Conservation (phyloP, 192 early-diverging fungal genomes). For the Lunasporangiospora selenospora region DNA sequence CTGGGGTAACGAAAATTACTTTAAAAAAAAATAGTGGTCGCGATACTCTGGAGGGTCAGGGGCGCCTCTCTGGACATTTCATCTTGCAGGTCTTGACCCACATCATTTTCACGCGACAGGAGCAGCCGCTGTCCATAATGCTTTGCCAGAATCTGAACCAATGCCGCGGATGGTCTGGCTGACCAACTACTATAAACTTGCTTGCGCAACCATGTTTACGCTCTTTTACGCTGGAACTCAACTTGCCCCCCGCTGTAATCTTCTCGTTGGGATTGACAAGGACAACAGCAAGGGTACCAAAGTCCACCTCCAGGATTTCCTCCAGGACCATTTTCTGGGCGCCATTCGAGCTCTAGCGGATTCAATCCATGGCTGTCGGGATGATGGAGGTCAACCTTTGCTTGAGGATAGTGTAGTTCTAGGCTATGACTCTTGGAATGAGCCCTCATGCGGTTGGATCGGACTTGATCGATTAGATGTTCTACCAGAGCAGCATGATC, state of each 20-base stretch:
- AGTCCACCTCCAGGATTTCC: constrained; percentile 58
- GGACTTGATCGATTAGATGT: constrained; percentile 43
- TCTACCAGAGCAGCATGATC: constrained; percentile 47
- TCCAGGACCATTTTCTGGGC: constrained; percentile 55
- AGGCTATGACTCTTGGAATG: constrained; percentile 66
- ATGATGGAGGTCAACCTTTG: constrained; percentile 9
- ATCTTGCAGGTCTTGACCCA: constrained; percentile 55
- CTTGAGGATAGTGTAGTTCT: constrained; percentile 52
- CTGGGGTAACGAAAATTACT: too few species aligned
- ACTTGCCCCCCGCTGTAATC: constrained; percentile 53
- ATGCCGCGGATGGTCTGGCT: constrained; percentile 64
- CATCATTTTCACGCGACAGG: constrained; percentile 49
- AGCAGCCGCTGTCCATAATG: constrained; percentile 60
- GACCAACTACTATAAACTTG: constrained; percentile 62
- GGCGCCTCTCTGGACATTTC: constrained; percentile 61
- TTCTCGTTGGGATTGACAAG: too few species aligned
- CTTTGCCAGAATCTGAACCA: constrained; percentile 17
- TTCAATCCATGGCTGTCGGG: constrained; percentile 28
- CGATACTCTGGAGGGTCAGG: constrained; percentile 56
- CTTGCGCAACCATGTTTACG: constrained; percentile 61
- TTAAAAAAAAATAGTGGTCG: constrained; percentile 25
- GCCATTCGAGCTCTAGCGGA: constrained; percentile 48
- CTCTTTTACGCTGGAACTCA: constrained; percentile 59
- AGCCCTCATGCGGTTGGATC: constrained; percentile 61
- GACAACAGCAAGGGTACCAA: constrained; percentile 49